These are phyloP conservation scores for Rhodotorula sp. DNA, from an alignment of 1,284 basidiomycete genomes.

Conservation along the genomic window DNA sequence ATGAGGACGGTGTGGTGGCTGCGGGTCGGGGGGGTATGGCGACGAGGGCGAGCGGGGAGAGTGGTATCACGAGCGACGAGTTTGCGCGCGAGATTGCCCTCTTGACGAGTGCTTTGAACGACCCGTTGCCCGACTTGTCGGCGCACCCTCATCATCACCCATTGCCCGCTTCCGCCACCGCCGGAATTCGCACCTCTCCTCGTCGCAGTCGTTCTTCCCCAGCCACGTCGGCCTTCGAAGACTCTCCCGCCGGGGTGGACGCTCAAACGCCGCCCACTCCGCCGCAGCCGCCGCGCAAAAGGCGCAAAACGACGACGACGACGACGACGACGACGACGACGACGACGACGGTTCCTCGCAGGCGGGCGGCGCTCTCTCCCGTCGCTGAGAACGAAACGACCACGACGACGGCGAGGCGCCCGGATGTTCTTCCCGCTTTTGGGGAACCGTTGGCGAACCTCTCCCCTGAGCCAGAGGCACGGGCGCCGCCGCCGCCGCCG, in stretches of 20 bases:
- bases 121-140: neutral
- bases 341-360: neutral
- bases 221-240: neutral
- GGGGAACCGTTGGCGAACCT: no score
- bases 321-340: neutral
- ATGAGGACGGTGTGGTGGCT: neutral
- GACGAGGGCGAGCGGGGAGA: neutral
- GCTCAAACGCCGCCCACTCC: neutral
- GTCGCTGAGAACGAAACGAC: conserved; percentile 3
- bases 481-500: no score
- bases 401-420: neutral
- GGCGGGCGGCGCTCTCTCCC: neutral
- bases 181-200: neutral
- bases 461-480: no score
- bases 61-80: conserved; percentile 15
- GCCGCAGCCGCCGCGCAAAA: neutral
- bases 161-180: neutral
- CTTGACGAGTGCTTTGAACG: conserved; percentile 7
- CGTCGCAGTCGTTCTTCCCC: neutral
- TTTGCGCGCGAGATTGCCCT: conserved; percentile 27
- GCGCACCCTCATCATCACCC: no score
- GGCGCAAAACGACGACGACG: neutral
- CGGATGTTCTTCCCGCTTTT: neutral
- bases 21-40: neutral
- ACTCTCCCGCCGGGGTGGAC: no score